These are phyloP conservation scores for Lactifluus pinguis DNA, from an alignment of 768 basidiomycete genomes.

Conservation along the genomic window DNA sequence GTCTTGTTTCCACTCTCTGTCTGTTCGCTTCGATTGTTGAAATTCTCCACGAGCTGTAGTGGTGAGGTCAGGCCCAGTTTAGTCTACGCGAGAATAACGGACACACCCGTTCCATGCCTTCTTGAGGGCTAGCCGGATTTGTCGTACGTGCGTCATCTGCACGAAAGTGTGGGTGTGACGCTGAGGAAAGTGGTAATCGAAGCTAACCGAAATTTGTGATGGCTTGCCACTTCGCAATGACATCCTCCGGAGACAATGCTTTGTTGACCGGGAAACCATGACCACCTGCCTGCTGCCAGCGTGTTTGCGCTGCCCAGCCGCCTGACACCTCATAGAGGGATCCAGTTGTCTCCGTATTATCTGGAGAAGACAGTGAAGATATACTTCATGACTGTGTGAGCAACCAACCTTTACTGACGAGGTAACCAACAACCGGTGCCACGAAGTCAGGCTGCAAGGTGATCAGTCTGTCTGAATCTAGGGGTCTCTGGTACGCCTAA, in stretches of 20 bases:
- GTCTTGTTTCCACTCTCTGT: slow-evolving; percentile 8
- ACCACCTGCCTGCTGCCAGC: slow-evolving; percentile 90
- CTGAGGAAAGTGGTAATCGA: not conserved
- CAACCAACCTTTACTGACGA: slow-evolving; percentile 57
- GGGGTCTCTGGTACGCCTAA: slow-evolving; percentile 20
- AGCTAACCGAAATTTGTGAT: slow-evolving; percentile 77
- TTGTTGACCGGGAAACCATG: slow-evolving; percentile 77
- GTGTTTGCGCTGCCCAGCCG: slow-evolving; percentile 86
- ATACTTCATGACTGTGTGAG: not conserved
- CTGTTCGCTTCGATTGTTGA: slow-evolving; percentile 35
- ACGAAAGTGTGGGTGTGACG: slow-evolving; percentile 2
- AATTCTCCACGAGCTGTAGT: slow-evolving; percentile 46
- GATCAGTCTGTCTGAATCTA: not conserved
- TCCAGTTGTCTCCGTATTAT: slow-evolving; percentile 66
- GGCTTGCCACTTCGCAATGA: slow-evolving; percentile 67
- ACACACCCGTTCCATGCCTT: slow-evolving; percentile 66
- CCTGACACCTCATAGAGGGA: slow-evolving; percentile 79
- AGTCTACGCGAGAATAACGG: not conserved
- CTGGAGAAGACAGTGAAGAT: slow-evolving; percentile 24
- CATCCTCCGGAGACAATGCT: slow-evolving; percentile 69
- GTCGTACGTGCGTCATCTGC: slow-evolving; percentile 76
- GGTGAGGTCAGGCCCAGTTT: not conserved
- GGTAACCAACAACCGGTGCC: slow-evolving; percentile 86
- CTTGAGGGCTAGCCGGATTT: slow-evolving; percentile 63
- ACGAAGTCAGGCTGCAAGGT: slow-evolving; percentile 73